These are phyloP conservation scores for Gymnopilus dilepis DNA, from an alignment of 768 basidiomycete genomes.

Conservation along the genomic window DNA sequence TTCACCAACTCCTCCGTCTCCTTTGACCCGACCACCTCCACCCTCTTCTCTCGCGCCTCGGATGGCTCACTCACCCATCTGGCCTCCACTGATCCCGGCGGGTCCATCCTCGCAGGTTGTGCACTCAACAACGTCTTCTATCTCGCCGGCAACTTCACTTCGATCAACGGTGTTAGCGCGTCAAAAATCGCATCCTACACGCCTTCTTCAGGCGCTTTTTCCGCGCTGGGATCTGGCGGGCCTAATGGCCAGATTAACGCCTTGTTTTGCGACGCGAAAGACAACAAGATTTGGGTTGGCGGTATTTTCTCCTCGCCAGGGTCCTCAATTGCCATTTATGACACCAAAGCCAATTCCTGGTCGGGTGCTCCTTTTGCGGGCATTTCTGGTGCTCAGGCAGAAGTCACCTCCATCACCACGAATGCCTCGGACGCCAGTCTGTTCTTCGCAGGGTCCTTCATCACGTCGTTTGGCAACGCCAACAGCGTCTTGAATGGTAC, in stretches of 20 bases:
- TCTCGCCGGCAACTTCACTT: conserved; percentile 83
- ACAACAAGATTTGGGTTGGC: conserved; percentile 76
- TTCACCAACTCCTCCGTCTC: conserved; percentile 62
- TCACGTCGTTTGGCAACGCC: conserved; percentile 70
- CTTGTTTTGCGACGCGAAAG: conserved; percentile 75
- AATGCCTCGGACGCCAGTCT: conserved; percentile 75
- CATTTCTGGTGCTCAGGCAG: conserved; percentile 68
- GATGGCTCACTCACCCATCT: conserved; percentile 72
- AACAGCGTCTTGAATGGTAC: conserved; percentile 58
- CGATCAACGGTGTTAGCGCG: conserved; percentile 62
- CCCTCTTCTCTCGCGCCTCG: conserved; percentile 66
- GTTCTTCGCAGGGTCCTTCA: conserved; percentile 89
- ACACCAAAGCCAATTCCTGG: conserved; percentile 70
- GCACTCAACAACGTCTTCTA: conserved; percentile 71
- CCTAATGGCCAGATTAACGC: conserved; percentile 78
- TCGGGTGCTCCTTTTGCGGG: conserved; percentile 81
- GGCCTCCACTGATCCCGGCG: conserved; percentile 82
- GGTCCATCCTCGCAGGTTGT: conserved; percentile 78
- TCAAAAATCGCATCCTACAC: conserved; percentile 82
- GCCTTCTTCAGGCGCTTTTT: conserved; percentile 58
- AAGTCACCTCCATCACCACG: conserved; percentile 77
- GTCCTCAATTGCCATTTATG: conserved; percentile 74
- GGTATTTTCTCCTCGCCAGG: conserved; percentile 76
- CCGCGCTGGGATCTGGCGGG: conserved; percentile 67
- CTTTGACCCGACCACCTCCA: conserved; percentile 74